These are phyloP conservation scores for Dactylellina parvicollis DNA, from an alignment of 2,329 filamentous ascomycete genomes.

Conservation along the genomic window DNA sequence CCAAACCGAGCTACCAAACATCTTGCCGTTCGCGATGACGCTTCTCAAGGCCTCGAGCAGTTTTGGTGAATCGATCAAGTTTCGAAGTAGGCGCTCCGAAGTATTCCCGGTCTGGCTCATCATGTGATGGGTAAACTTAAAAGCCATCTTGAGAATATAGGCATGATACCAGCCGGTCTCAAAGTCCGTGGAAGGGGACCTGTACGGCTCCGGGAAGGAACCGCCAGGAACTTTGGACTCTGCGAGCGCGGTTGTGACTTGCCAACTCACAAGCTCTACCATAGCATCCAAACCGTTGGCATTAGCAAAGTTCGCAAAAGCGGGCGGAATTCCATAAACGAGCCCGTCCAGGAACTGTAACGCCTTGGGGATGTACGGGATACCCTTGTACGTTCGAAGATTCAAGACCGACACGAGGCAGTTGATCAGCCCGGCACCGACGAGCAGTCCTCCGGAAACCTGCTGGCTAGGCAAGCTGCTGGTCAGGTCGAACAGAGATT, in stretches of 20 bases:
- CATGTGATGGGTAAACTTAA: constrained; percentile 96
- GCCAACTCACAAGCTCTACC: constrained; percentile 82
- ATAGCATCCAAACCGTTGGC: constrained; percentile 89
- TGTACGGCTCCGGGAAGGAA: constrained; percentile 76
- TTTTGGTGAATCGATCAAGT: constrained; percentile 90
- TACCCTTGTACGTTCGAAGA: constrained; percentile 81
- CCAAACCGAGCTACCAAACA: constrained; percentile 94
- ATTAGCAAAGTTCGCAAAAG: constrained; percentile 82
- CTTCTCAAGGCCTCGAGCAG: constrained; percentile 80
- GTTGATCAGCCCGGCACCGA: constrained; percentile 87
- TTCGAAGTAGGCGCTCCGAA: constrained; percentile 87
- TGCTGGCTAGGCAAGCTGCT: constrained; percentile 79
- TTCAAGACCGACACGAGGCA: constrained; percentile 89
- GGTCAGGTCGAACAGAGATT: constrained; percentile 86
- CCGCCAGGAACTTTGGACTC: constrained; percentile 73
- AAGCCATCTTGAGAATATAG: constrained; percentile 77
- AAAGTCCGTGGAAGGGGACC: constrained; percentile 88
- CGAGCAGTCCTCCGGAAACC: constrained; percentile 81
- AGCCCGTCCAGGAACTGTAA: constrained; percentile 88
- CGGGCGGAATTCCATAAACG: constrained; percentile 84
- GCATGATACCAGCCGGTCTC: constrained; percentile 68
- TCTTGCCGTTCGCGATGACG: constrained; percentile 79
- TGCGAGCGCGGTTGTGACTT: constrained; percentile 75
- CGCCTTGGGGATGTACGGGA: constrained; percentile 83
- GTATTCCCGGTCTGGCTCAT: constrained; percentile 85